Evolutionary conservation across 1,284 basidiomycete species (phyloP), one percentile per base, ranked within the genome.

Genomic region (Ganoderma lingzhi): DNA sequence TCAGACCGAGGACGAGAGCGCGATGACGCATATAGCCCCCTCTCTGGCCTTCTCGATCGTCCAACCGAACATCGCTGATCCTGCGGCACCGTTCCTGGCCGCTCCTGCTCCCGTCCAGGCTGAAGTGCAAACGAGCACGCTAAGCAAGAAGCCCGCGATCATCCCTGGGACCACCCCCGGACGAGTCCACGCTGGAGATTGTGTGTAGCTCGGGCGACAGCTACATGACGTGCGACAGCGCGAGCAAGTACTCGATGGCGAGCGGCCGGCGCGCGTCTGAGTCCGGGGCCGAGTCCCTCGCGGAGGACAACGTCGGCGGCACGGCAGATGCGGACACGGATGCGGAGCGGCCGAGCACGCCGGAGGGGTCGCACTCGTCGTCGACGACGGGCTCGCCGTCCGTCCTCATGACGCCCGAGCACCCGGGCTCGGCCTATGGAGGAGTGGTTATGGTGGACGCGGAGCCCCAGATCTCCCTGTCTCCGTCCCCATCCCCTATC

Each of bases 181-280:
- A 48, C 45, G n/a, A 23, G 45, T 23, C 45, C 10, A 8, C 45
- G n/a, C 8, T 48, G 45, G 45, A n/a, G n/a, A 48, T 8, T 15
- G 67, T 71, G 17, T 77, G 76, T 69, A 66, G 76, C 67, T 74
- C 72, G 32, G 77, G 74, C 58, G 76, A 76, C 63, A 79, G 78
- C 55, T 79, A 78, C 74, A 72, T 74, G 58, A 78, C 78, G 35
- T 79, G 78, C 72, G 78, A 77, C 67, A 79, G 78, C 67, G 61
- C 44, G 42, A 62, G 61, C 63, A 42, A 53, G 63, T 41, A 39
- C 63, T 64, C 56, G 56, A 67, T 60, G 68, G 56, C 59, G 68
- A 72, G 48, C 65, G 64, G 37, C n/a, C 58, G 58, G 23, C 35
- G 35, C 0, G 37, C 41, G 35, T 68, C 68, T 3, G 37, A 37